Conservation (phyloP, 2,329 filamentous ascomycete genomes). For the Fusarium oxysporum region DNA sequence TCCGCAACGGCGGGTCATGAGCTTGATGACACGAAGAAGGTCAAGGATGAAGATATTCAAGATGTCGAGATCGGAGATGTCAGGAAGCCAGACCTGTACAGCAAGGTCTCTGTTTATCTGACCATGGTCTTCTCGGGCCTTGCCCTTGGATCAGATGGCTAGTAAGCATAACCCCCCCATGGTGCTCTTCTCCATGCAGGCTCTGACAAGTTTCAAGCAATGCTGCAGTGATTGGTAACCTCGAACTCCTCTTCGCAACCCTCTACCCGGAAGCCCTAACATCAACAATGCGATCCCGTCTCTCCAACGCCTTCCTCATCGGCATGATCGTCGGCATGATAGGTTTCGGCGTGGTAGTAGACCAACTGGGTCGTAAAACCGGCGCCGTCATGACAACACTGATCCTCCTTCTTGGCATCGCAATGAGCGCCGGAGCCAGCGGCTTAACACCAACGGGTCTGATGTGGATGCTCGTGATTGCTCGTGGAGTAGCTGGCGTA, state of each 20-base stretch:
- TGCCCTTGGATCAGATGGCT: conserved; percentile 11
- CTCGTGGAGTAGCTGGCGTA: conserved; percentile 8
- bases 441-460: not conserved
- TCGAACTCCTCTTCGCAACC: not conserved
- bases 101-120: conserved; percentile 1
- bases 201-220: not conserved
- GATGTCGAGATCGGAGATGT: conserved; percentile 2
- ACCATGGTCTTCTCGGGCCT: conserved; percentile 8
- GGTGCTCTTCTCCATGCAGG: rapidly evolving
- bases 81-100: not conserved
- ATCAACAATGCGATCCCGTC: not conserved
- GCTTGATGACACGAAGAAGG: not conserved
- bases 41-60: not conserved
- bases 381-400: conserved; percentile 2
- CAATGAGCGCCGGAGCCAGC: not conserved
- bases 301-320: not conserved
- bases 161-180: not conserved
- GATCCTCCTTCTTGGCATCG: not conserved
- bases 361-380: conserved; percentile 12
- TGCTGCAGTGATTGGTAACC: conserved; percentile 1
- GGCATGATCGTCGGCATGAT: conserved; percentile 8
- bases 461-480: conserved; percentile 13
- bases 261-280: conserved; percentile 10
- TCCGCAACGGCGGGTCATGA: not conserved
- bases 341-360: conserved; percentile 1